These are phyloP conservation scores for Colletotrichum sp. DNA, from an alignment of 2,329 filamentous ascomycete species.

Conservation along the genomic window DNA sequence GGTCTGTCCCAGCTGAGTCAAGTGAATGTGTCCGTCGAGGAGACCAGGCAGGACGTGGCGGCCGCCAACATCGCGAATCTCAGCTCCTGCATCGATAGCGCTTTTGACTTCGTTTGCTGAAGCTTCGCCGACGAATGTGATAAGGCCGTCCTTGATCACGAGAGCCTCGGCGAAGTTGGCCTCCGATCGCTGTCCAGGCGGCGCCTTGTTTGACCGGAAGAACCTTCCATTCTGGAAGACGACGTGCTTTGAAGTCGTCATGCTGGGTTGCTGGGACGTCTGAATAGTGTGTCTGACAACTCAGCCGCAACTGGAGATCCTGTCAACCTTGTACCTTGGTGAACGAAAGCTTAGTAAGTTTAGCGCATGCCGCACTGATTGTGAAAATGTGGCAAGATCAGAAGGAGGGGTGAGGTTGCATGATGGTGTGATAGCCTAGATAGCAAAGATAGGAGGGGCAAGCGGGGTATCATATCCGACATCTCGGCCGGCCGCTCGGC, in stretches of 20 bases:
- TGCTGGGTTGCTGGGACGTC: not conserved
- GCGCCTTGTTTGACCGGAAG: constrained; percentile 15
- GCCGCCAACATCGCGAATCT: constrained; percentile 31
- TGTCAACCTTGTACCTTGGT: not conserved
- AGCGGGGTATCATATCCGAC: constrained; percentile 8
- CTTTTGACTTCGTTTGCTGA: constrained; percentile 23
- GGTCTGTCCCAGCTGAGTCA: constrained; percentile 59
- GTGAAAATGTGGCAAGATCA: not conserved
- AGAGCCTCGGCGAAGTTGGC: constrained; percentile 36
- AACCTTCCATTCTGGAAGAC: constrained; percentile 15
- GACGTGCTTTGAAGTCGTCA: not conserved
- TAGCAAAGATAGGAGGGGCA: not conserved
- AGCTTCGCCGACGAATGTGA: constrained; percentile 37
- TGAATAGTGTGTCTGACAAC: not conserved
- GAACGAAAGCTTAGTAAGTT: not conserved
- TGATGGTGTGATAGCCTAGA: constrained; percentile 6
- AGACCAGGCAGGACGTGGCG: constrained; percentile 57
- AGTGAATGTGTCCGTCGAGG: constrained; percentile 63
- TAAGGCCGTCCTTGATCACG: constrained; percentile 37
- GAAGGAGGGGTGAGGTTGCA: not conserved
- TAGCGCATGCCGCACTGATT: not conserved
- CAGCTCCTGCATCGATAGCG: constrained; percentile 27
- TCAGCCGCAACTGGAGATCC: not conserved
- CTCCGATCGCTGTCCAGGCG: not conserved
- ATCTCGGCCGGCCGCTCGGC: constrained; percentile 12